Evolutionary conservation across 2,329 filamentous ascomycete genomes (phyloP).

Genomic region (Sporothrix pseudoabietina): DNA sequence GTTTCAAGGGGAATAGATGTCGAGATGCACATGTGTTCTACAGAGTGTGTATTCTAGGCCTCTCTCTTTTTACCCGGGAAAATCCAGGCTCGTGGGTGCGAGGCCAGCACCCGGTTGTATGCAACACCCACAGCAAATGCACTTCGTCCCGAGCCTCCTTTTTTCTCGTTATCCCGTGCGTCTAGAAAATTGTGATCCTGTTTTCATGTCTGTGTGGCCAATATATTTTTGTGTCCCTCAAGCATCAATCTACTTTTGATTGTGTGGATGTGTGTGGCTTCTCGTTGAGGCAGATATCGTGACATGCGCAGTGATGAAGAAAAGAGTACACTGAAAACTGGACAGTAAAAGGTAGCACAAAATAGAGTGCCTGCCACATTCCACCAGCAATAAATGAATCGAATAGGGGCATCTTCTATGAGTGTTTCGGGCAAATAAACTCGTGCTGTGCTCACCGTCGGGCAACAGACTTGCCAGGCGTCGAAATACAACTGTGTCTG

Average conservation of each 20-base stretch:
- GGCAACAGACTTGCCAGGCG: neutral
- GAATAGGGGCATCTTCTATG: neutral
- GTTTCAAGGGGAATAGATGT: neutral
- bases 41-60: neutral
- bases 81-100: neutral
- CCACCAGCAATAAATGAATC: neutral
- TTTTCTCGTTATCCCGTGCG: neutral
- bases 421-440: neutral
- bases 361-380: conserved; percentile 9
- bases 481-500: neutral
- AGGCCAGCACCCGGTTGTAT: neutral
- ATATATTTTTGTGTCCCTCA: neutral
- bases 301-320: neutral
- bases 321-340: neutral
- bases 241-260: neutral
- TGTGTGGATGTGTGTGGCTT: neutral
- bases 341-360: neutral
- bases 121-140: neutral
- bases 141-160: neutral
- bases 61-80: neutral
- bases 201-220: conserved; percentile 9
- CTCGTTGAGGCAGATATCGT: neutral
- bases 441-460: neutral
- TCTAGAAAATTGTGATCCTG: neutral
- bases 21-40: neutral